Evolutionary conservation across 306 rosid species (phyloP), one percentile per base, ranked within the genome.

Genomic region (Herpetospermum pedunculosum): DNA sequence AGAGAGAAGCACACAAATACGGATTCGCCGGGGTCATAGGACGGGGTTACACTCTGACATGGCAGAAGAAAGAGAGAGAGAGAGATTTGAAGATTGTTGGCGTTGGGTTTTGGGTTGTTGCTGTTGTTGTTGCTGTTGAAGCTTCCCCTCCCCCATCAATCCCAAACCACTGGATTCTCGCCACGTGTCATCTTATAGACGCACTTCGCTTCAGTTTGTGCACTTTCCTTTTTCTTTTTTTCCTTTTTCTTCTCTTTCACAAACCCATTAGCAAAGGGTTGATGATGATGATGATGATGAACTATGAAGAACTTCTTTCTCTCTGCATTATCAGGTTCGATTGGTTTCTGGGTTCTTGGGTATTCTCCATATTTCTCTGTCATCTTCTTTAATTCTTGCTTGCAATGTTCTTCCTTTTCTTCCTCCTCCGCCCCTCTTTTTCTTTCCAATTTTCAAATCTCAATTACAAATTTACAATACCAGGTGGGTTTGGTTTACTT

Each of bases 11-110:
- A 77, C 73, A 83, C 87, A 86, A 83, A 81, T 85, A 88, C 91
- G 96, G 96, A 85, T 81, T 88, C 96, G 92, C 90, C 92, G 90
- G 88, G 90, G 88, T 88, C 91, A 83, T 79, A 85, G 91, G 92
- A 85, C 92, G 88, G 90, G 93, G 87, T 85, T 86, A 79, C 89
- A 64, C 88, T 83, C 96, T 92, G 96, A 92, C 98, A 90, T 87
- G 98, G 96, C 96, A 88, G 82, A 79, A 71, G 86, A 81, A 89
- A 85, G 86, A 81, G 82, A 43, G 79, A 64, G 48, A n/a, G n/a
- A n/a, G n/a, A n/a, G n/a, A 43, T 16, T n/a, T n/a, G n/a, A n/a
- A n/a, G n/a, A n/a, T n/a, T n/a, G 76, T 52, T 73, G 76, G 75
- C 32, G 59, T 71, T 71, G 75, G 59, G 76, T 62, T 75, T 78